A percentile compares a stretch with the other conserved stretches of the same genome.
Evolutionary conservation across 2,329 filamentous ascomycete genomes (phyloP).

Genomic region (Helminthosporium solani): DNA sequence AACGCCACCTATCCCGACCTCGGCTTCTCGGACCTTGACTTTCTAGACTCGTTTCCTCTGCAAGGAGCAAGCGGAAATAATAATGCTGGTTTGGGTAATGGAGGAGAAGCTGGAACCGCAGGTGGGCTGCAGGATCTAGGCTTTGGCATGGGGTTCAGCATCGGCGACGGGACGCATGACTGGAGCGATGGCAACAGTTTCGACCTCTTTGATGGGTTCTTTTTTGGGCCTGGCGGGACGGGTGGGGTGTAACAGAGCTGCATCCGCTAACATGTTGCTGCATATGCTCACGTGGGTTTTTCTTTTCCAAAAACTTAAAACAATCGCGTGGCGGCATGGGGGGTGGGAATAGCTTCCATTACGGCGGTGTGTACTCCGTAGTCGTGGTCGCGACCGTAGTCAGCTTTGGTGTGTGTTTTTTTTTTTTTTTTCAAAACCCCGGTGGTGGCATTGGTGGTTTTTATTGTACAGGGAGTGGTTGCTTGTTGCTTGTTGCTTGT

Average conservation of each 20-base stretch:
- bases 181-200: slow-evolving; percentile 48
- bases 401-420: too few relatives aligned
- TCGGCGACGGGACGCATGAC: slow-evolving; percentile 57
- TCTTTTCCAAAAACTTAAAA: too few relatives aligned
- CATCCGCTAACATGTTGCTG: too few relatives aligned
- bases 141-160: slow-evolving; percentile 51
- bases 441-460: too few relatives aligned
- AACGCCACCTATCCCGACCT: slow-evolving; percentile 33
- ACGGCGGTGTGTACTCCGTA: too few relatives aligned
- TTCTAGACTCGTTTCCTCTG: slow-evolving; percentile 53
- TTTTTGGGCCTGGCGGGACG: slow-evolving; percentile 27
- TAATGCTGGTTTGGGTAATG: not conserved
- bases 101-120: slow-evolving; percentile 48
- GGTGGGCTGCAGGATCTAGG: slow-evolving; percentile 62
- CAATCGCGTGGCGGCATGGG: too few relatives aligned
- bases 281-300: too few relatives aligned
- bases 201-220: slow-evolving; percentile 54
- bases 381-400: too few relatives aligned
- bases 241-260: slow-evolving; percentile 9
- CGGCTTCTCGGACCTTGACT: slow-evolving; percentile 54
- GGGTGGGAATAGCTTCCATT: too few relatives aligned
- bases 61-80: slow-evolving; percentile 14
- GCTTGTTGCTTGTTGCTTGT: too few relatives aligned
- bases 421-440: too few relatives aligned
- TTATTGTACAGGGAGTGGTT: too few relatives aligned